Conservation (phyloP, 169 alveolate species). For the Amoebophrya sp. region DNA sequence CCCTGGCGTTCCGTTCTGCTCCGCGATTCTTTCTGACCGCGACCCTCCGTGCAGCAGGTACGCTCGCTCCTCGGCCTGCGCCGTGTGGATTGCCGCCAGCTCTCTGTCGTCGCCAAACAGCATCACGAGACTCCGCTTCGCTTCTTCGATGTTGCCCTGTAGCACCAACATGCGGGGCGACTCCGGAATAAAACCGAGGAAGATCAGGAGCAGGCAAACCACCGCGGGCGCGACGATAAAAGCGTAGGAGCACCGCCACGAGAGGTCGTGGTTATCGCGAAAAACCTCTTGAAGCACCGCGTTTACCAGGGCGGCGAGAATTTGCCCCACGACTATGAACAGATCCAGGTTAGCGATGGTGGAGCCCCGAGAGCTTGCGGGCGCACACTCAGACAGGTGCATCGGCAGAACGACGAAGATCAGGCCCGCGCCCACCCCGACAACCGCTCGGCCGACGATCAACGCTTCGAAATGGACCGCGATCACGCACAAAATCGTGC, state of each 20-base stretch:
- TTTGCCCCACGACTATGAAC: neutral
- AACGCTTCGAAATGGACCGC: neutral
- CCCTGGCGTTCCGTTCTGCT: too few species aligned
- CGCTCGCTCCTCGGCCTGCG: neutral
- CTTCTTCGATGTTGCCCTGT: neutral
- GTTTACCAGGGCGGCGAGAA: neutral
- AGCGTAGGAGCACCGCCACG: neutral
- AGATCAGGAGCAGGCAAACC: neutral
- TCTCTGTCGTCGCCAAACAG: neutral
- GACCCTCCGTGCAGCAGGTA: too few species aligned
- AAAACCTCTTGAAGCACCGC: neutral
- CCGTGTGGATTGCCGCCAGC: neutral
- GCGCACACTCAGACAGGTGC: neutral
- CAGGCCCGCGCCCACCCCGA: neutral
- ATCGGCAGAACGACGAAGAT: neutral
- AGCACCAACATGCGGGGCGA: neutral
- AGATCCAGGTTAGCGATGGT: neutral
- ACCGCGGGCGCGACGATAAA: neutral
- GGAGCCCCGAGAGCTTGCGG: neutral
- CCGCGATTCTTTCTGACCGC: too few species aligned
- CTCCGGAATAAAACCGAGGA: neutral
- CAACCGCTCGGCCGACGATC: neutral
- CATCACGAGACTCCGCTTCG: neutral
- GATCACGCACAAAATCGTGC: neutral
- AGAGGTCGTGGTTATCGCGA: neutral